These are phyloP conservation scores for Millerozyma acaciae DNA, from an alignment of 805 yeast species.

Conservation along the genomic window DNA sequence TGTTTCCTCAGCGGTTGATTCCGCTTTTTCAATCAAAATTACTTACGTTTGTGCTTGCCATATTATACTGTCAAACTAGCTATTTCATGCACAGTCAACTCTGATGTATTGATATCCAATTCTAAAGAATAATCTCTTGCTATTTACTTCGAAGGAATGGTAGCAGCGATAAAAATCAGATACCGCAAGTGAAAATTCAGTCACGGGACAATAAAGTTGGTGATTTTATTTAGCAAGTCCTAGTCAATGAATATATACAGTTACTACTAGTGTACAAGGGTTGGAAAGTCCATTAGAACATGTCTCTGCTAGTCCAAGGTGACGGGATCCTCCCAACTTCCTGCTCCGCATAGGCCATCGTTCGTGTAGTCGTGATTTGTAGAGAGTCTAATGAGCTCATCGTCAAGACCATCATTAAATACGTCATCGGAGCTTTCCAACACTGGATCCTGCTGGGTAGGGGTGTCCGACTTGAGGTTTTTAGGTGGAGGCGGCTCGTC, in stretches of 20 bases:
- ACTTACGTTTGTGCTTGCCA: slow-evolving; percentile 3
- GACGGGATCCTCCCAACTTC: slow-evolving; percentile 40
- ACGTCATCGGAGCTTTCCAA: slow-evolving; percentile 12
- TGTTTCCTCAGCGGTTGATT: too few relatives aligned
- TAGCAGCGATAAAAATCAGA: too few relatives aligned
- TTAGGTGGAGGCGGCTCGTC: slow-evolving; percentile 3
- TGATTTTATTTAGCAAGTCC: too few relatives aligned
- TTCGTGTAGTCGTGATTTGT: not conserved
- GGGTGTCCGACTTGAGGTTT: not conserved
- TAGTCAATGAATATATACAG: too few relatives aligned
- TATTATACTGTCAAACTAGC: not conserved
- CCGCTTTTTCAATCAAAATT: too few relatives aligned
- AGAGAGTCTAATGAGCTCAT: slow-evolving; percentile 20
- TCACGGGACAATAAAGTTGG: too few relatives aligned
- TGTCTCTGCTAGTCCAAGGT: slow-evolving; percentile 24
- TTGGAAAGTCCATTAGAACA: not conserved
- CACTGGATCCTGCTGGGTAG: slow-evolving; percentile 3
- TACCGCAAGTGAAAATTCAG: too few relatives aligned
- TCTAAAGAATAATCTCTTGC: not conserved
- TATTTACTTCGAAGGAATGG: slow-evolving; percentile 1
- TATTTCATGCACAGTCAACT: slow-evolving; percentile 1
- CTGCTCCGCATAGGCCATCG: slow-evolving; percentile 18
- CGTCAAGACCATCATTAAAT: slow-evolving; percentile 30
- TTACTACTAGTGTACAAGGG: not conserved
- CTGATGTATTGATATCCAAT: too few relatives aligned